These are phyloP conservation scores for Fraxinus quadrangulata DNA, from an alignment of 257 asterid species.

Conservation along the genomic window DNA sequence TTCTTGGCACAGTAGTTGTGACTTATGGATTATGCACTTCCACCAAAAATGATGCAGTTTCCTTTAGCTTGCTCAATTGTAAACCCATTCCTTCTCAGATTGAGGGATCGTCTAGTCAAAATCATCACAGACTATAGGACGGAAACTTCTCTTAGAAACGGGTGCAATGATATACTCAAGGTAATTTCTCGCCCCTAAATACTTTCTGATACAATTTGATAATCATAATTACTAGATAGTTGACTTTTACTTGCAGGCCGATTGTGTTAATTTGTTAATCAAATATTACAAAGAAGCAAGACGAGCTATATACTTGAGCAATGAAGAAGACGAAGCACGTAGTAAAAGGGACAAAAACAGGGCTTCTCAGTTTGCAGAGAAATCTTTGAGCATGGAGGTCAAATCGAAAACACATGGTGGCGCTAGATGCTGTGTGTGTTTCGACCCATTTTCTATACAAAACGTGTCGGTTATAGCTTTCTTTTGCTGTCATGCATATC, in stretches of 20 bases:
- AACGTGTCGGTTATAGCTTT: slow-evolving; percentile 62
- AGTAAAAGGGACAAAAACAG: slow-evolving; percentile 47
- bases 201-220: slow-evolving; percentile 3
- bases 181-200: slow-evolving; percentile 36
- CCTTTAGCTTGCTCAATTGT: slow-evolving; percentile 15
- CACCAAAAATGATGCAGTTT: not conserved
- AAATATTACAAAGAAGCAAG: slow-evolving; percentile 94
- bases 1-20: not conserved
- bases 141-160: slow-evolving; percentile 93
- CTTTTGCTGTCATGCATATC: slow-evolving; percentile 97
- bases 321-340: slow-evolving; percentile 68
- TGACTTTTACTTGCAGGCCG: slow-evolving; percentile 57
- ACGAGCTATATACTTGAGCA: slow-evolving; percentile 73
- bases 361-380: slow-evolving; percentile 37
- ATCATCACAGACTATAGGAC: slow-evolving; percentile 94
- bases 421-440: slow-evolving; percentile 93
- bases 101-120: slow-evolving; percentile 93
- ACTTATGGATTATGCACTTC: not conserved
- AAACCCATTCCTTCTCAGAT: slow-evolving; percentile 52
- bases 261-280: slow-evolving; percentile 79
- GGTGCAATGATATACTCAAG: slow-evolving; percentile 94
- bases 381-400: slow-evolving; percentile 60
- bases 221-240: not conserved
- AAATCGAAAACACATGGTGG: slow-evolving; percentile 85
- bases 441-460: slow-evolving; percentile 82